Evolutionary conservation across 108 stramenopile genomes (phyloP), one percentile per base, ranked within the genome.

Genomic region (Cyclotella atomus): DNA sequence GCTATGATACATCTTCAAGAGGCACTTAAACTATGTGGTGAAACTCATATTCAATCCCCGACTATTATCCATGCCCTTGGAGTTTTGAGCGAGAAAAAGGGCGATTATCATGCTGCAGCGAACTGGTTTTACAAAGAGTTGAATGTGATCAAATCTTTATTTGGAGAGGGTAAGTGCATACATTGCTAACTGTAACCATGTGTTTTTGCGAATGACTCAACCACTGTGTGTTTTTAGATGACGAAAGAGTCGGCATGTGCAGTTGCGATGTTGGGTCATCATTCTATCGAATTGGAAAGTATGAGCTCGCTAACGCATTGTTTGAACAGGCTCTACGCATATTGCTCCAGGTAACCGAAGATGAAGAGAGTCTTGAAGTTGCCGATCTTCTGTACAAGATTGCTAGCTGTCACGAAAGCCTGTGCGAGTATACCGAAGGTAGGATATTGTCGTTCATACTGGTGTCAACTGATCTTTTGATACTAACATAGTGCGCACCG

Each of bases 321-420:
- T 82, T 82, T 50, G 69, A 69, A 38, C 60, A 82, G 20, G 62
- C 64, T 27, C 65, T 82, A 47, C 64, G 81, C 5, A 67, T 75
- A 16, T 65, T 65, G 59, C 36, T 59, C 38, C 57, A 49, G 6
- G 17, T 45, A 5, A 33, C 8, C 17, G 70, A 82, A 36, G 24
- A 23, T 24, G 63, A 65, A 27, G 7, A 44, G 25, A 72, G 66
- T 62, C 46, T 70, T 47, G 80, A 81, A 65, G 62, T 74, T 65
- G 81, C 81, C 14, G 74, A 75, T 49, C 15, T 55, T 15, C 55
- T 82, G 68, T 82, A 82, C 65, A 82, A 82, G 57, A 82, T 82
- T 70, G 81, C 81, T 10, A 82, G 81, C 73, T 82, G 81, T 34
- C 81, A 82, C 47, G 81, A 82, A 60, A 65, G 74, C 59, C 63